Evolutionary conservation across 805 yeast genomes (phyloP).

Genomic region (Ogataea glucozyma): DNA sequence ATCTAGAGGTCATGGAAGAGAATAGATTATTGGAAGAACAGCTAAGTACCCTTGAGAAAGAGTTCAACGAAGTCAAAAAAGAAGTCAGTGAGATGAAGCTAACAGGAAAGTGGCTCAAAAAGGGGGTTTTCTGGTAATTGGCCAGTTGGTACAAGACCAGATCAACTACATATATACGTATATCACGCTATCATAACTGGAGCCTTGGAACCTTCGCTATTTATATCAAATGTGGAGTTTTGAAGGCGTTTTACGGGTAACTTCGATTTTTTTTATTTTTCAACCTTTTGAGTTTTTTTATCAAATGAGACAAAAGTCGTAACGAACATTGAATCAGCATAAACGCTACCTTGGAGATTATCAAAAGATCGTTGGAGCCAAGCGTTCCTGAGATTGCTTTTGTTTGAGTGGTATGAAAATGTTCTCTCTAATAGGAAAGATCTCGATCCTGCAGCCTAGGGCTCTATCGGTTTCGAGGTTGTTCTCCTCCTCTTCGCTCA

Average conservation of each 20-base stretch:
- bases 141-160: neutral
- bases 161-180: neutral
- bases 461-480: slow-evolving; percentile 12
- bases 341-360: neutral
- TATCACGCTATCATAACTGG: neutral
- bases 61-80: slow-evolving; percentile 25
- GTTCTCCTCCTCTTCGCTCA: slow-evolving; percentile 26
- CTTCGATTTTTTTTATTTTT: neutral
- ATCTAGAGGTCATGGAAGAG: slow-evolving; percentile 64
- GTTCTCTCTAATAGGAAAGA: neutral
- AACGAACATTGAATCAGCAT: too few relatives aligned
- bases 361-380: neutral
- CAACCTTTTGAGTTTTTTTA: neutral
- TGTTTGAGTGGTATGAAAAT: neutral
- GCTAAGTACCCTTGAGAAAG: slow-evolving; percentile 42
- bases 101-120: slow-evolving; percentile 37
- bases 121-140: slow-evolving; percentile 30
- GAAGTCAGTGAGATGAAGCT: slow-evolving; percentile 40
- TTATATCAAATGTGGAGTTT: too few relatives aligned
- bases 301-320: neutral
- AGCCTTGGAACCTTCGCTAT: too few relatives aligned
- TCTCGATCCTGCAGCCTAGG: neutral
- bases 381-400: neutral
- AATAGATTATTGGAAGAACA: slow-evolving; percentile 59
- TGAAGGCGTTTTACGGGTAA: slow-evolving; percentile 1